Percentiles rank a stretch among this genome's conserved stretches.
Conservation (phyloP, 2,329 filamentous ascomycete species). For the Juglanconis oblonga region DNA sequence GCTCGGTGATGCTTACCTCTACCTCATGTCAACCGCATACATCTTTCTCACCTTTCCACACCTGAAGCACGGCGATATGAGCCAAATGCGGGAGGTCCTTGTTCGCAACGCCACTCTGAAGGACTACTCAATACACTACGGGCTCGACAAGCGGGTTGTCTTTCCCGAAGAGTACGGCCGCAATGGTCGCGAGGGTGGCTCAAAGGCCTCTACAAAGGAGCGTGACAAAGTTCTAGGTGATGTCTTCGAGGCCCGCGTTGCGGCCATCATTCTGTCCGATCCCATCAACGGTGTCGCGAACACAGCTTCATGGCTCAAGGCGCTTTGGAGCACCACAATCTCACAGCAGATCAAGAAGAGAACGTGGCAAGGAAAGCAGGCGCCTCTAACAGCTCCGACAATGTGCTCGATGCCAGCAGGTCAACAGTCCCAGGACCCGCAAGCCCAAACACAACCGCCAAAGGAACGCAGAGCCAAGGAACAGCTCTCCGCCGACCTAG, state of each 20-base stretch:
- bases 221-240: constrained; percentile 76
- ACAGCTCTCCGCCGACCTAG: constrained; percentile 31
- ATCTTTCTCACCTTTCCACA: constrained; percentile 70
- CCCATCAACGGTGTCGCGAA: constrained; percentile 57
- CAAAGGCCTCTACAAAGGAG: constrained; percentile 44
- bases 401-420: constrained; percentile 5
- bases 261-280: constrained; percentile 70
- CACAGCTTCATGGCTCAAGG: constrained; percentile 68
- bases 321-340: constrained; percentile 69
- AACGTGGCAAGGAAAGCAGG: constrained; percentile 13
- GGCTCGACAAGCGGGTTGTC: constrained; percentile 62
- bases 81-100: constrained; percentile 73
- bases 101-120: constrained; percentile 79
- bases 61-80: constrained; percentile 65
- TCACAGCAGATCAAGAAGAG: constrained; percentile 45
- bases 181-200: constrained; percentile 34
- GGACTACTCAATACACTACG: constrained; percentile 67
- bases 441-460: constrained; percentile 23
- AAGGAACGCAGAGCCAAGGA: constrained; percentile 43
- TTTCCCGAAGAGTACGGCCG: constrained; percentile 48
- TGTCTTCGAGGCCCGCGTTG: constrained; percentile 88
- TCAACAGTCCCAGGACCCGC: constrained; percentile 8
- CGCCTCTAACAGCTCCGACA: constrained; percentile 10
- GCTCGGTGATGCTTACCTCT: constrained; percentile 82
- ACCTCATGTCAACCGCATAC: constrained; percentile 71